Conservation (phyloP, 306 rosid genomes). For the Glycine latifolia region DNA sequence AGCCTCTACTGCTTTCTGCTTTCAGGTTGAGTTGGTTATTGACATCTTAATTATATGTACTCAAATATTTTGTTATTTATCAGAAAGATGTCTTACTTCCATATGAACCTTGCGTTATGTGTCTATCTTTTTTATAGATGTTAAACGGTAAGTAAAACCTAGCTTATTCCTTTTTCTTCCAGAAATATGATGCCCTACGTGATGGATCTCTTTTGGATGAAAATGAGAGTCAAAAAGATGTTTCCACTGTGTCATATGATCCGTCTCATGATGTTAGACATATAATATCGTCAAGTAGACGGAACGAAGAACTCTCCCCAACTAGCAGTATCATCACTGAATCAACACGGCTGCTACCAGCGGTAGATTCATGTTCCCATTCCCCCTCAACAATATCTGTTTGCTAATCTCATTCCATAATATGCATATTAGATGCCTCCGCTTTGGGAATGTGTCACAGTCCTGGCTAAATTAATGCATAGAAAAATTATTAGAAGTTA, state of each 20-base stretch:
- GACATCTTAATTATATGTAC: conserved; percentile 25
- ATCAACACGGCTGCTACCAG: conserved; percentile 64
- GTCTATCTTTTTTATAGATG: conserved; percentile 38
- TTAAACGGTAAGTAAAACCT: conserved; percentile 35
- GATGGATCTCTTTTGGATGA: conserved; percentile 66
- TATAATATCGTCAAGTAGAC: conserved; percentile 76
- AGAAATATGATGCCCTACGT: conserved; percentile 67
- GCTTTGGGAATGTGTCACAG: conserved; percentile 7
- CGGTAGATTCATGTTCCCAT: conserved; percentile 50
- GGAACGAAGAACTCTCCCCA: conserved; percentile 85
- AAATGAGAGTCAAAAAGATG: conserved; percentile 70
- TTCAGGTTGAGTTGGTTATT: conserved; percentile 28
- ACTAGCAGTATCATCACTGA: conserved; percentile 75
- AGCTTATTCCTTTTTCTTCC: conserved; percentile 37
- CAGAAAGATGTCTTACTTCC: conserved; percentile 33
- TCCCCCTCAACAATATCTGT: conserved; percentile 23
- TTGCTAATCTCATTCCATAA: conserved; percentile 34
- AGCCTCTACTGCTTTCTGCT: conserved; percentile 11
- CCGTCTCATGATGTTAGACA: conserved; percentile 71
- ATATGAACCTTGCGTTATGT: conserved; percentile 12
- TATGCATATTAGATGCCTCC: conserved; percentile 37
- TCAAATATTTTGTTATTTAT: conserved; percentile 7
- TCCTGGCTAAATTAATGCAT: conserved; percentile 31
- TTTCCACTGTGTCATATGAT: conserved; percentile 60
- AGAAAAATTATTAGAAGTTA: not conserved